Conservation (phyloP, 2,329 filamentous ascomycete species). For the Amesomyces nigricolor region DNA sequence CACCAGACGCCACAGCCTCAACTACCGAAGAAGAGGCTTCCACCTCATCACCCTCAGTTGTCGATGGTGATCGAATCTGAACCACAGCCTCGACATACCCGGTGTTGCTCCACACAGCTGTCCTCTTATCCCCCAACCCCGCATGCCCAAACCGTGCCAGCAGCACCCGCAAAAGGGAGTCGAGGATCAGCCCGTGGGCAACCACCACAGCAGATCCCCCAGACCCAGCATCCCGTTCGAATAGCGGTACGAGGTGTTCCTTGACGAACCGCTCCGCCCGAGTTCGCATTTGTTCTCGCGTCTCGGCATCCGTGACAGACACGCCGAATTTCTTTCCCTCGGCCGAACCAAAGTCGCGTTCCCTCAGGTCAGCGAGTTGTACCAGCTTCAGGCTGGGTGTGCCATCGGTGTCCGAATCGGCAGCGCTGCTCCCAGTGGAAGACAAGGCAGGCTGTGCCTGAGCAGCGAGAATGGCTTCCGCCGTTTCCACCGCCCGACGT, state of each 20-base stretch:
- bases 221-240: conserved; percentile 32
- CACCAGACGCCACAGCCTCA: conserved; percentile 6
- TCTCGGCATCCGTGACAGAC: conserved; percentile 55
- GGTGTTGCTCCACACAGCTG: conserved; percentile 48
- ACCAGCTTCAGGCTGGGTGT: conserved; percentile 32
- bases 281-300: conserved; percentile 57
- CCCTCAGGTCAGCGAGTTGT: conserved; percentile 51
- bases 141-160: conserved; percentile 45
- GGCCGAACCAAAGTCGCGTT: conserved; percentile 68
- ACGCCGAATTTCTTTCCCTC: conserved; percentile 58
- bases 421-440: too few species aligned
- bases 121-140: conserved; percentile 19
- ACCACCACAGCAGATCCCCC: conserved; percentile 57
- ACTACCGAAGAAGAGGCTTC: not conserved
- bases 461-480: conserved; percentile 56
- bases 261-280: conserved; percentile 64
- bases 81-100: conserved; percentile 38
- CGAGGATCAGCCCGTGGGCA: conserved; percentile 77
- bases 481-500: conserved; percentile 66
- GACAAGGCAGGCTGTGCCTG: conserved; percentile 32
- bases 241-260: conserved; percentile 53
- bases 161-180: conserved; percentile 60
- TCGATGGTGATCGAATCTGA: not conserved
- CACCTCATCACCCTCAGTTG: not conserved
- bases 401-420: not conserved